These are phyloP conservation scores for Carex pumila DNA, from an alignment of 176 grass and related monocot genomes.

Conservation along the genomic window DNA sequence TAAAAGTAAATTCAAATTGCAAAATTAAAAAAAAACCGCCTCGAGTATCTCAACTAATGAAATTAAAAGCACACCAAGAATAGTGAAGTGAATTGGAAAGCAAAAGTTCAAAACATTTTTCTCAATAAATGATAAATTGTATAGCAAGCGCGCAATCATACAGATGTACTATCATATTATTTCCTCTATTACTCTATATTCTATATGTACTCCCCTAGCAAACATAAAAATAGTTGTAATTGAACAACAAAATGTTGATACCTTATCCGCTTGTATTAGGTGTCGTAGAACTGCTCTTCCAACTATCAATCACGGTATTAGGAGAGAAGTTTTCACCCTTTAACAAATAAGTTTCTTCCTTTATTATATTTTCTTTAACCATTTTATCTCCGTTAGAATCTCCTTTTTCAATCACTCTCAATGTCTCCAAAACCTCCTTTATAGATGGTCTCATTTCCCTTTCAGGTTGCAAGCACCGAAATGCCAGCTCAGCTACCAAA, in stretches of 20 bases:
- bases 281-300: constrained; percentile 40
- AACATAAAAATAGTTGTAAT: not conserved
- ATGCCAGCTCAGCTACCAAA: constrained; percentile 58
- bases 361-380: constrained; percentile 11
- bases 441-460: constrained; percentile 58
- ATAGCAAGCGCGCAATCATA: not conserved
- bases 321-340: constrained; percentile 27
- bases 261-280: constrained; percentile 44
- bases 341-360: constrained; percentile 39
- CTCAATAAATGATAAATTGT: not conserved
- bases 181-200: not conserved
- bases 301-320: constrained; percentile 39
- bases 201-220: not conserved
- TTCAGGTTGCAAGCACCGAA: constrained; percentile 63
- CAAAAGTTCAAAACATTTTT: not conserved
- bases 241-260: not conserved
- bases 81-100: not conserved
- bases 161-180: not conserved
- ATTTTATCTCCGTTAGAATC: not conserved
- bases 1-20: not conserved
- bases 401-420: constrained; percentile 40
- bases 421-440: constrained; percentile 54
- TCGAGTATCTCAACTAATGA: not conserved
- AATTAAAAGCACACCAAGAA: not conserved
- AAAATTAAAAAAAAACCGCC: not conserved